Evolutionary conservation across 208 protist genomes (phyloP).

Genomic region (Vickermania spadyakhi): DNA sequence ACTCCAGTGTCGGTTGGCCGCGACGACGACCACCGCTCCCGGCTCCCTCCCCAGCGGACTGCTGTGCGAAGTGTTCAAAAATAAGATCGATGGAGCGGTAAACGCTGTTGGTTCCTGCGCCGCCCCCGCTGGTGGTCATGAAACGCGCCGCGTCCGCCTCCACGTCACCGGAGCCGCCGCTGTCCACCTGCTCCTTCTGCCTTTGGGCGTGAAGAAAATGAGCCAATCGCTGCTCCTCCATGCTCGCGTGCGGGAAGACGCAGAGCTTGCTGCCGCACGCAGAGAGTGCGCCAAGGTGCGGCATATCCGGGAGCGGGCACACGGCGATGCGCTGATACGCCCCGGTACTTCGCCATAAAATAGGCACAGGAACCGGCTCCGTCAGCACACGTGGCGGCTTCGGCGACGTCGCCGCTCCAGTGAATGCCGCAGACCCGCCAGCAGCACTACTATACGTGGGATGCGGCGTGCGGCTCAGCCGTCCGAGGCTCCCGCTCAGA

Average conservation of each 20-base stretch:
- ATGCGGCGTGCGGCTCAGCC: not conserved
- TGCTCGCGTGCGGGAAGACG: not conserved
- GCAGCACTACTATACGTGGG: not conserved
- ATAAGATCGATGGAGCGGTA: not conserved
- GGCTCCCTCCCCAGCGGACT: not conserved
- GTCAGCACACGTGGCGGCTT: not conserved
- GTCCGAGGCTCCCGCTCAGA: not conserved
- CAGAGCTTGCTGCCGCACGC: not conserved
- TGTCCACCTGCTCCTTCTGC: not conserved
- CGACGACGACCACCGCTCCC: no score
- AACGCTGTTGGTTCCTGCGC: not conserved
- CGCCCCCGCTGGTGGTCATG: not conserved
- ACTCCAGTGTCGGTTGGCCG: not conserved
- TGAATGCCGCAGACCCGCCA: not conserved
- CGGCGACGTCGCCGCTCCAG: not conserved
- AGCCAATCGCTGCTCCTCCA: not conserved
- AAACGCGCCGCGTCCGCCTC: not conserved
- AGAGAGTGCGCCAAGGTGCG: not conserved
- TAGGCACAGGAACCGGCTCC: not conserved
- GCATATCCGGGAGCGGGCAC: not conserved
- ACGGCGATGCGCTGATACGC: not conserved
- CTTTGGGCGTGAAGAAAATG: not conserved
- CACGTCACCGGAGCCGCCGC: not conserved
- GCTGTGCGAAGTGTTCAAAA: not conserved
- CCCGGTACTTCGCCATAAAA: not conserved